Percentiles rank a stretch among this genome's conserved stretches.
phyloP scores from a whole-genome alignment of 208 protist species.

The Wallacemonas sp. region DNA sequence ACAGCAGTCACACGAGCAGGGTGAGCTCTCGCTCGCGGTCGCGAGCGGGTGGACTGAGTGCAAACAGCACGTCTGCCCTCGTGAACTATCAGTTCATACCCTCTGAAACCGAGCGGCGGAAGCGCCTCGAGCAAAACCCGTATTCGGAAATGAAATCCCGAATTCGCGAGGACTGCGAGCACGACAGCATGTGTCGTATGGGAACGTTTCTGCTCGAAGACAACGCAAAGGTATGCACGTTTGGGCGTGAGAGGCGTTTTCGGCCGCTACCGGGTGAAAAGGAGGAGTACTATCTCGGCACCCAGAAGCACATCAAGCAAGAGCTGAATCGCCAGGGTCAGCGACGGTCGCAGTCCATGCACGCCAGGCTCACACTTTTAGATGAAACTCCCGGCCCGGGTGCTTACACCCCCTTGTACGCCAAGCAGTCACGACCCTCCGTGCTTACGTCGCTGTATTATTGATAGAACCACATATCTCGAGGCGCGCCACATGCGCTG shows the following conservation, averaged over 20 bases:
- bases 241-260: conserved; percentile 72
- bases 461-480: background rate
- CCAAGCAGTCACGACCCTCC: conserved; percentile 57
- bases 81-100: conserved; percentile 12
- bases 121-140: conserved; percentile 26
- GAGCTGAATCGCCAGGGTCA: conserved; percentile 20
- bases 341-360: background rate
- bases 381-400: conserved; percentile 62
- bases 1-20: background rate
- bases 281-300: conserved; percentile 54
- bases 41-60: conserved; percentile 7
- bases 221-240: conserved; percentile 50
- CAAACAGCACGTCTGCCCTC: conserved; percentile 2
- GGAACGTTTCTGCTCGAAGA: conserved; percentile 64
- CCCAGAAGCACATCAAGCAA: conserved; percentile 42
- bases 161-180: conserved; percentile 36
- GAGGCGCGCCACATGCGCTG: background rate
- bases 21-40: background rate
- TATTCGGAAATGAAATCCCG: conserved; percentile 60
- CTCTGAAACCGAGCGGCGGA: conserved; percentile 40
- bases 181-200: conserved; percentile 59
- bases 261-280: conserved; percentile 42
- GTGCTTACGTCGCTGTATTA: conserved; percentile 19
- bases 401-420: conserved; percentile 78
- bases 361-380: conserved; percentile 1